These are phyloP conservation scores for Rutstroemia sydowiana DNA, from an alignment of 2,329 filamentous ascomycete species.

Conservation along the genomic window DNA sequence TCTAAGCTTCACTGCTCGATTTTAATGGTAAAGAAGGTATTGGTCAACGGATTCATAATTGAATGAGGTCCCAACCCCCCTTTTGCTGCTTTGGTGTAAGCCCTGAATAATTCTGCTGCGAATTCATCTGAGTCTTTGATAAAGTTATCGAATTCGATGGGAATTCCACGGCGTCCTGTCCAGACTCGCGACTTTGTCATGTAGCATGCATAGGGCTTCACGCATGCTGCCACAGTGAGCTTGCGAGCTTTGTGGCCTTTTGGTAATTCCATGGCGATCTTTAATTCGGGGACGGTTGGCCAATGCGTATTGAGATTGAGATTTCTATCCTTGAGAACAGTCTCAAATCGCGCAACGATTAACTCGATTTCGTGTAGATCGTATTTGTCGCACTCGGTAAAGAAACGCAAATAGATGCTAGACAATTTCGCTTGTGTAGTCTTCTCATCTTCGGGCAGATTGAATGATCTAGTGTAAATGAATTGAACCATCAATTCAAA, in stretches of 20 bases:
- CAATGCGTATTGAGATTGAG: not conserved
- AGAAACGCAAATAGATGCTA: not conserved
- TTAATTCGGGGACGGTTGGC: not conserved
- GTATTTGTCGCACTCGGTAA: not conserved
- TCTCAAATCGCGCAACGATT: too few relatives aligned
- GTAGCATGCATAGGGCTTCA: not conserved
- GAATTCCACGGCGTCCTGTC: not conserved
- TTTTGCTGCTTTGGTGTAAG: not conserved
- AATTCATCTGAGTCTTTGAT: constrained; percentile 12
- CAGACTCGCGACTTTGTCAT: not conserved
- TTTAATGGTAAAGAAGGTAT: not conserved
- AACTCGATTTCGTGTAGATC: not conserved
- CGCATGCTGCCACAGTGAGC: not conserved
- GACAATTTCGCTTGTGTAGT: not conserved
- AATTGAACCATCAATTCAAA: constrained; percentile 15
- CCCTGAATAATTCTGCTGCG: constrained; percentile 9
- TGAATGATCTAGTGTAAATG: constrained; percentile 8
- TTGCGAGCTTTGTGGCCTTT: not conserved
- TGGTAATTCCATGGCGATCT: not conserved
- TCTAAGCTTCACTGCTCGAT: not conserved
- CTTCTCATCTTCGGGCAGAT: not conserved
- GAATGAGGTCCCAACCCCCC: not conserved
- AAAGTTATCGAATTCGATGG: constrained; percentile 8
- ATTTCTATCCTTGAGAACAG: not conserved
- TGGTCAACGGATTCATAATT: not conserved